phyloP scores from a whole-genome alignment of 2,329 filamentous ascomycete species.

The Seiridium unicorne region DNA sequence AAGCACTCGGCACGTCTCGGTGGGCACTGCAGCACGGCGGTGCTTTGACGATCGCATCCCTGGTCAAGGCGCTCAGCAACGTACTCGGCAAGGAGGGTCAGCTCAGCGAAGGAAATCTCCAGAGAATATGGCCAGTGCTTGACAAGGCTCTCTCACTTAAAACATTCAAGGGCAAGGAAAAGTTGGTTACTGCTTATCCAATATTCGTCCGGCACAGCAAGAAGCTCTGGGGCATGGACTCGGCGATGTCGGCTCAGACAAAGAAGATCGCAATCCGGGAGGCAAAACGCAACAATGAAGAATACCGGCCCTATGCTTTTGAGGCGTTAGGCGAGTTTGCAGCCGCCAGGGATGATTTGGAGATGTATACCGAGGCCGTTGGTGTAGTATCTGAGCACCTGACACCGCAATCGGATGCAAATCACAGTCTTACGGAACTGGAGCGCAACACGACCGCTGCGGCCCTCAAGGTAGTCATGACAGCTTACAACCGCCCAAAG shows the following conservation, averaged over 20 bases:
- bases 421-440: conserved; percentile 37
- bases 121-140: conserved; percentile 75
- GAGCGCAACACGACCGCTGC: conserved; percentile 43
- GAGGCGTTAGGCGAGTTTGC: conserved; percentile 70
- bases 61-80: conserved; percentile 63
- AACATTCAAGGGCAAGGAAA: conserved; percentile 91
- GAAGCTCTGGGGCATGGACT: conserved; percentile 54
- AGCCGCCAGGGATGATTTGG: conserved; percentile 64
- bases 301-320: conserved; percentile 76
- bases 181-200: conserved; percentile 75
- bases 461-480: conserved; percentile 49
- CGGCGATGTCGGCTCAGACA: conserved; percentile 58
- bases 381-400: conserved; percentile 63
- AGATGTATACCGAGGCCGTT: conserved; percentile 67
- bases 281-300: conserved; percentile 86
- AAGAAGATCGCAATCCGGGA: conserved; percentile 82
- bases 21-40: conserved; percentile 92
- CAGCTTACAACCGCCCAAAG: conserved; percentile 44
- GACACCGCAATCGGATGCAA: conserved; percentile 46
- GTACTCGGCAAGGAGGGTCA: conserved; percentile 56
- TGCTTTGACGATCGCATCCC: conserved; percentile 75
- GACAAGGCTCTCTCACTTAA: conserved; percentile 83
- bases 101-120: conserved; percentile 59
- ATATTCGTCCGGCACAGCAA: conserved; percentile 69
- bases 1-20: conserved; percentile 73